Base-by-base conservation (phyloP, 352 stramenopile genomes). In the Pythium insidiosum region DNA sequence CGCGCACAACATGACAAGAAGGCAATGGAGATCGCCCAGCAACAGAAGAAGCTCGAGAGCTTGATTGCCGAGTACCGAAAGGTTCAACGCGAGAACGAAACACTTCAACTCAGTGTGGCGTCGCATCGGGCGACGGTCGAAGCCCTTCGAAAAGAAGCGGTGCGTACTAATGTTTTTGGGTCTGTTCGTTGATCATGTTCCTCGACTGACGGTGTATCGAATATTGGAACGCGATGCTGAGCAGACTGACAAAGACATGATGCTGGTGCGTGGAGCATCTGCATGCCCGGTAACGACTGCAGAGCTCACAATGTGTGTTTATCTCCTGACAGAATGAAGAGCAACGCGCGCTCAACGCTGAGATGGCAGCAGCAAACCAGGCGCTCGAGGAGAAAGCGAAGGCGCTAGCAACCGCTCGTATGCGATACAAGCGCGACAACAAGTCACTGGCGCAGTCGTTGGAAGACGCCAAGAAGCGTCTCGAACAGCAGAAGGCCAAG, bases 271-370 rank as follows among this genome's bases (percentile, higher is more conserved):
- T n/a, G n/a, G n/a, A n/a, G n/a, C n/a, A n/a, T n/a, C n/a, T n/a
- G n/a, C n/a, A n/a, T n/a, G n/a, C n/a, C n/a, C n/a, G n/a, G n/a
- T n/a, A n/a, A n/a, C n/a, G n/a, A n/a, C n/a, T n/a, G n/a, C n/a
- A n/a, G n/a, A n/a, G n/a, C n/a, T n/a, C n/a, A n/a, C n/a, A n/a
- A n/a, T n/a, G n/a, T n/a, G n/a, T n/a, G n/a, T n/a, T n/a, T n/a
- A n/a, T n/a, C n/a, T n/a, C n/a, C n/a, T n/a, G n/a, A n/a, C 58
- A 92, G 79, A 94, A 94, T 40, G 81, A 94, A 68, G 81, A 94
- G 34, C 81, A 94, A 65, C 69, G 81, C 15, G 79, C 75, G 18
- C 61, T 94, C 21, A 94, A 94, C 34, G 81, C 76, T 1, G 81
- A 91, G 50, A 88, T 84, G 62, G 52, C 66, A 42, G 78, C 81